Evolutionary conservation across 2,329 filamentous ascomycete species (phyloP).

Genomic region (Arthrobotrys megalospora): DNA sequence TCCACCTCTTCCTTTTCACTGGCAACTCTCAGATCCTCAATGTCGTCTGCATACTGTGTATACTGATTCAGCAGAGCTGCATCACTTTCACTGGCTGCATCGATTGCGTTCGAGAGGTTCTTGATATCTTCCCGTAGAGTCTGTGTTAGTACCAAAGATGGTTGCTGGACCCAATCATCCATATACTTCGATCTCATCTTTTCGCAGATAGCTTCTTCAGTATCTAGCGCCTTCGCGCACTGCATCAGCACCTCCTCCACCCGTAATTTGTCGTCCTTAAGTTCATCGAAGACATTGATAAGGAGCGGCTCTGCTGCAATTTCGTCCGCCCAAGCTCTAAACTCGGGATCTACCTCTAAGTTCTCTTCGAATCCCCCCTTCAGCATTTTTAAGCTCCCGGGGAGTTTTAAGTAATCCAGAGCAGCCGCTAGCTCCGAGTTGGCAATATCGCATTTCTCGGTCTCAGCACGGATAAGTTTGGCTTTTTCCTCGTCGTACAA

Average conservation of each 20-base stretch:
- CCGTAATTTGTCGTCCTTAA: slow-evolving; percentile 82
- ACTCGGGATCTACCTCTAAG: slow-evolving; percentile 84
- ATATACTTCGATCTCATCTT: slow-evolving; percentile 99
- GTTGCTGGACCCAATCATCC: slow-evolving; percentile 95
- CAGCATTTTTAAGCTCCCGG: slow-evolving; percentile 87
- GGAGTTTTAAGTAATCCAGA: slow-evolving; percentile 91
- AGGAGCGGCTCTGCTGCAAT: slow-evolving; percentile 84
- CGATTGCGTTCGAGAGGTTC: slow-evolving; percentile 88
- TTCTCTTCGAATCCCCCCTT: slow-evolving; percentile 95
- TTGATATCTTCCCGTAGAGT: slow-evolving; percentile 89
- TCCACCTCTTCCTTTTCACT: slow-evolving; percentile 73
- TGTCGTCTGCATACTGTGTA: slow-evolving; percentile 86
- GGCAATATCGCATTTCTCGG: slow-evolving; percentile 90
- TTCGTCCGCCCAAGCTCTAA: slow-evolving; percentile 93
- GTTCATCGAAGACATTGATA: slow-evolving; percentile 80
- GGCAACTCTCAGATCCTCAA: slow-evolving; percentile 94
- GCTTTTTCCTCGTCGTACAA: slow-evolving; percentile 99
- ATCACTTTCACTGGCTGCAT: slow-evolving; percentile 90
- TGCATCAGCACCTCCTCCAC: slow-evolving; percentile 81
- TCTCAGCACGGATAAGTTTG: slow-evolving; percentile 92
- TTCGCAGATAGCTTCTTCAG: slow-evolving; percentile 97
- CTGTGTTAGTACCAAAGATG: slow-evolving; percentile 88
- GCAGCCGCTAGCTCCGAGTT: slow-evolving; percentile 97
- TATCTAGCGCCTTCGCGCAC: slow-evolving; percentile 89
- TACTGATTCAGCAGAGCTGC: slow-evolving; percentile 85